Evolutionary conservation across 306 rosid species (phyloP), one percentile per base, ranked within the genome.

Genomic region (Prunus fruticosa): DNA sequence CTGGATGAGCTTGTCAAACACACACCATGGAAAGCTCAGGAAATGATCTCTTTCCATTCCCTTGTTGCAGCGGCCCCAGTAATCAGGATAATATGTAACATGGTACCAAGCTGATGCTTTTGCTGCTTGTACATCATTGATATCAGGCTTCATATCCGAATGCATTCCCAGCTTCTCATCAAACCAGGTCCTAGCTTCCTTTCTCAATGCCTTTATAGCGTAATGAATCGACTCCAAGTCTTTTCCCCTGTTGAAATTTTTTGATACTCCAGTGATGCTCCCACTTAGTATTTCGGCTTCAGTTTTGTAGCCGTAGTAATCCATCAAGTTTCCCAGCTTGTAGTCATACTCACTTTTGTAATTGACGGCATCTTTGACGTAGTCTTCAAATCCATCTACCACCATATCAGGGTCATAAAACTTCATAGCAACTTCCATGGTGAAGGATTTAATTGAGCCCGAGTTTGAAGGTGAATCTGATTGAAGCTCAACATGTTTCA

Each of bases 221-320:
- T 46, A 47, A 18, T 58, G 79, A 58, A 87, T 67, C 13, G 95
- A 88, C 54, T 91, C 95, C 68, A 76, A 60, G 41, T 89, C 95
- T 53, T 84, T 78, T 78, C 72, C 83, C 65, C 49, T 85, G 7
- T 76, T 79, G 76, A 83, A 88, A n/a, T 82, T 69, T 61, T 83
- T 91, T 28, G 90, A 79, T 88, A 82, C 82, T 52, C 53, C 80
- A 71, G 90, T 76, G 22, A 85, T 69, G 53, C 73, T 88, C 12
- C 96, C 97, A 75, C 89, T 87, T 1, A 90, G 73, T 64, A 92
- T 81, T 76, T 88, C 96, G 15, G 88, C 89, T 76, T 92, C 96
- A 8, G 92, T 87, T 60, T 85, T 85, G 80, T 90, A 77, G 20
- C 88, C 90, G 58, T 92, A 92, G 83, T 90, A 88, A 43, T 87